phyloP scores from a whole-genome alignment of 306 rosid genomes.

The Styphnolobium japonicum region DNA sequence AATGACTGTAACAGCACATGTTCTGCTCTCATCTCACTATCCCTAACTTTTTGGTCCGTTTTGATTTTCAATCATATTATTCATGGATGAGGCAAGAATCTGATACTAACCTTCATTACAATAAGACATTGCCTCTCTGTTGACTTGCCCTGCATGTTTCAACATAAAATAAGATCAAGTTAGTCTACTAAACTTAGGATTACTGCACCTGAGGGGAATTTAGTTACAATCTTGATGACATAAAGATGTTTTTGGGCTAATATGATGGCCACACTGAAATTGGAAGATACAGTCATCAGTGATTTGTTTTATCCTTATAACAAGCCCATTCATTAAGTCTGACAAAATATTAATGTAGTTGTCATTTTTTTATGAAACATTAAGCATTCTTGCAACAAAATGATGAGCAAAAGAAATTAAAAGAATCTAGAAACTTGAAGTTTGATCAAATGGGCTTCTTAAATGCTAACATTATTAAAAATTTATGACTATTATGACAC shows the following conservation, averaged over 20 bases:
- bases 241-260: not conserved
- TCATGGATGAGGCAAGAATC: not conserved
- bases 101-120: constrained; percentile 61
- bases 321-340: not conserved
- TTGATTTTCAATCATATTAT: not conserved
- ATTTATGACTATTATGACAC: not conserved
- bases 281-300: not conserved
- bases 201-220: not conserved
- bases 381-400: not conserved
- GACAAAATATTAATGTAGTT: not conserved
- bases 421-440: not conserved
- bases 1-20: not conserved
- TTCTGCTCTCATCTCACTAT: not conserved
- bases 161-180: constrained; percentile 16
- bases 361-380: not conserved
- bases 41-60: not conserved
- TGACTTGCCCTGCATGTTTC: constrained; percentile 56
- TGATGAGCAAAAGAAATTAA: not conserved
- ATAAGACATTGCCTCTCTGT: constrained; percentile 64
- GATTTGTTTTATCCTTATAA: constrained; percentile 4
- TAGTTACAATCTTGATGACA: not conserved
- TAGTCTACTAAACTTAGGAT: constrained; percentile 15
- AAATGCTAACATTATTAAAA: not conserved
- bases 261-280: not conserved
- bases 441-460: not conserved